These are phyloP conservation scores for Coemansia sp. DNA, from an alignment of 192 early-diverging fungal genomes.

Conservation along the genomic window DNA sequence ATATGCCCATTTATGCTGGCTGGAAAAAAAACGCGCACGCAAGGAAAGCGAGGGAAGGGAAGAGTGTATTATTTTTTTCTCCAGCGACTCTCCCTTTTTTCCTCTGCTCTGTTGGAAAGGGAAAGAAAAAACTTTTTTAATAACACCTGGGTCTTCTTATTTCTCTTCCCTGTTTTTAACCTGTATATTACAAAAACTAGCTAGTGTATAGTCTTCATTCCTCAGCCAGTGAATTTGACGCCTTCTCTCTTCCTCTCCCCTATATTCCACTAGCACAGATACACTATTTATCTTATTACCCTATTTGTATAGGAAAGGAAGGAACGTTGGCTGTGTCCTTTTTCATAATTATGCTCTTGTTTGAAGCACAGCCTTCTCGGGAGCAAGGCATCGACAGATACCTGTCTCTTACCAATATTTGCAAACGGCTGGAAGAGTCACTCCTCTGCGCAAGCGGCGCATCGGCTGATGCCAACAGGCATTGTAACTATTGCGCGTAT, in stretches of 20 bases:
- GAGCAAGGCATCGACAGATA: background rate
- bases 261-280: too few relatives aligned
- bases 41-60: background rate
- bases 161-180: background rate
- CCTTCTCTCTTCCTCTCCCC: background rate
- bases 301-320: background rate
- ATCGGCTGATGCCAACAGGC: background rate
- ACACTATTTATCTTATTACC: too few relatives aligned
- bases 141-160: background rate
- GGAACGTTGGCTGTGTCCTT: background rate
- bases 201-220: background rate
- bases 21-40: background rate
- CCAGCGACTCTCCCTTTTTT: too few relatives aligned
- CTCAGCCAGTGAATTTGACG: background rate
- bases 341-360: slow-evolving; percentile 1
- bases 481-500: background rate
- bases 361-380: slow-evolving; percentile 1
- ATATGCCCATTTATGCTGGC: background rate
- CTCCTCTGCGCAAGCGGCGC: background rate
- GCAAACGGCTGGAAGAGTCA: background rate
- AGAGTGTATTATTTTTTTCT: background rate
- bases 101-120: too few relatives aligned
- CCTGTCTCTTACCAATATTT: background rate
- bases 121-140: too few relatives aligned
- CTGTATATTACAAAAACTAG: background rate